Evolutionary conservation across 2,329 filamentous ascomycete genomes (phyloP).

Genomic region (Colletotrichum sp.): DNA sequence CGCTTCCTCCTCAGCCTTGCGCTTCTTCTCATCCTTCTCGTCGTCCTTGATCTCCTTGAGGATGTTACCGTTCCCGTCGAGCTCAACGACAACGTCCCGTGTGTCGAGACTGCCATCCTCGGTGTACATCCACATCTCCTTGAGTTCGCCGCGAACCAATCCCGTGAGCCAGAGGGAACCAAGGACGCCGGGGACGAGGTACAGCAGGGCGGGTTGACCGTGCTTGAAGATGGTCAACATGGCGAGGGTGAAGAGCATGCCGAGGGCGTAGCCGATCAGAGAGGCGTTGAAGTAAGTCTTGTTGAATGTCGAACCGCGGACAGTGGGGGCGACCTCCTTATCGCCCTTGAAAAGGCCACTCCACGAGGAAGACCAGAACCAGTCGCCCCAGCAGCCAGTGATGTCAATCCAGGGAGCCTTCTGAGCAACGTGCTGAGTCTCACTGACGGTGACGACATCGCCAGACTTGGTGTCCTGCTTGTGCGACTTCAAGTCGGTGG

Average conservation of each 20-base stretch:
- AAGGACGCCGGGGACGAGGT: constrained; percentile 88
- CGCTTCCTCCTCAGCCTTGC: constrained; percentile 31
- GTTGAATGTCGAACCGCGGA: constrained; percentile 62
- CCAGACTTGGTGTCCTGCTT: constrained; percentile 34
- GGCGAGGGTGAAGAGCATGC: constrained; percentile 77
- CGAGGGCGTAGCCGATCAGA: constrained; percentile 76
- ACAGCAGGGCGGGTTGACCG: constrained; percentile 88
- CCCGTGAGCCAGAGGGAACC: constrained; percentile 78
- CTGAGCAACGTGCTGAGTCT: constrained; percentile 43
- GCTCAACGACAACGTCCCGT: constrained; percentile 58
- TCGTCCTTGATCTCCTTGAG: constrained; percentile 44
- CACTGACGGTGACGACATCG: constrained; percentile 35
- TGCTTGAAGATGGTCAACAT: constrained; percentile 81
- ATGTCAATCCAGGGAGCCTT: constrained; percentile 60
- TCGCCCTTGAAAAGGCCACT: constrained; percentile 24
- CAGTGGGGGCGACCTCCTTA: constrained; percentile 30
- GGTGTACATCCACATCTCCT: constrained; percentile 80
- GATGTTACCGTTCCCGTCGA: constrained; percentile 53
- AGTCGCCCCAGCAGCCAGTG: constrained; percentile 80
- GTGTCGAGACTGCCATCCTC: constrained; percentile 70
- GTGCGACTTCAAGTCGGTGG: constrained; percentile 38
- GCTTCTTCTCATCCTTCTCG: constrained; percentile 41
- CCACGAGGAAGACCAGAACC: constrained; percentile 71
- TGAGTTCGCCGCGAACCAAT: constrained; percentile 71
- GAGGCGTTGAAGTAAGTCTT: constrained; percentile 88